Evolutionary conservation across 179 eudicot genomes (phyloP).

Genomic region (Heliamphora pulchella): DNA sequence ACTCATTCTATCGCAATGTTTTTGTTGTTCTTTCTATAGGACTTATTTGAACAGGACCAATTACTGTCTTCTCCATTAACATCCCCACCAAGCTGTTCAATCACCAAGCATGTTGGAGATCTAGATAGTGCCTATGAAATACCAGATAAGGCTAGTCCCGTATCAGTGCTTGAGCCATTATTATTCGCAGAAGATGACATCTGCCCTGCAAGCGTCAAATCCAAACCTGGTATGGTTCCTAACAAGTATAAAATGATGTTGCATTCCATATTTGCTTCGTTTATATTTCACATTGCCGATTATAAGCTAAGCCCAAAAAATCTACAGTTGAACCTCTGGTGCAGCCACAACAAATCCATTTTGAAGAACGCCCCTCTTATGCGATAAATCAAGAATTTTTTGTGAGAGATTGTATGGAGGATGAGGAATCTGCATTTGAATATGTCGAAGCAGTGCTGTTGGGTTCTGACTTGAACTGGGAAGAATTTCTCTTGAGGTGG

Average conservation of each 20-base stretch:
- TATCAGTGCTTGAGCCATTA: conserved; percentile 47
- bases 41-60: conserved; percentile 18
- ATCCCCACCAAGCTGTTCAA: conserved; percentile 20
- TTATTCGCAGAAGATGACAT: conserved; percentile 28
- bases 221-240: conserved; percentile 24
- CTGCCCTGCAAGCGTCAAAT: conserved; percentile 30
- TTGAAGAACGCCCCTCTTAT: conserved; percentile 37
- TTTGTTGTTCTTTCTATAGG: conserved; percentile 14
- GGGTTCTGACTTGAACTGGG: conserved; percentile 56
- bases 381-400: conserved; percentile 22
- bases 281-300: not conserved
- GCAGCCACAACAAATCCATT: conserved; percentile 52
- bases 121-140: conserved; percentile 17
- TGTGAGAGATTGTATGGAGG: conserved; percentile 29
- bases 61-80: conserved; percentile 18
- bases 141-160: conserved; percentile 39
- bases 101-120: conserved; percentile 17
- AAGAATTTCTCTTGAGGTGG: conserved; percentile 46
- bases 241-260: not conserved
- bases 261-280: not conserved
- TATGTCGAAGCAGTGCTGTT: conserved; percentile 54
- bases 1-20: not conserved
- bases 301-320: conserved; percentile 1
- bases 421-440: conserved; percentile 46
- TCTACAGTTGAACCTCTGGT: conserved; percentile 36